Base-by-base conservation (phyloP, 495 filamentous ascomycete genomes). In the Hyaloscypha finlandica region DNA sequence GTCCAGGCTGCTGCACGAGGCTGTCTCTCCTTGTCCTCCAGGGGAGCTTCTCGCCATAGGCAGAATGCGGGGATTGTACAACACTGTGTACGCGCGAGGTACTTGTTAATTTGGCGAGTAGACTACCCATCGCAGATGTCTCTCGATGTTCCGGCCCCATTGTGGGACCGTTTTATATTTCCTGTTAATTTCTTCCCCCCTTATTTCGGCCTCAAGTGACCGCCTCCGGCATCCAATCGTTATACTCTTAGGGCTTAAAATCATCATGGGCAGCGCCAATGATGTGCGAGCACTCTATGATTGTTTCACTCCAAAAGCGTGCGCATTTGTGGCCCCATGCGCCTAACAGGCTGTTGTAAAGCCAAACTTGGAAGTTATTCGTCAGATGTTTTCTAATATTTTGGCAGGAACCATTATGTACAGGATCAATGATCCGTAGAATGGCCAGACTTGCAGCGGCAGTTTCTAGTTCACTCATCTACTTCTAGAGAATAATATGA, bases 401-500 rank as follows among this genome's bases (percentile, higher is more conserved):
- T 64, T 64, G 45, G 48, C 61, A 64, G 32, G 61, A 35, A 35
- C 12, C 12, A 32, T 53, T 31, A 8, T 51, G 51, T 51, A 30
- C 61, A 31, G 52, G 66, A 30, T 61, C 31, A 29, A 31, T 39
- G 65, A 58, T 63, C 60, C 60, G 59, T 30, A 9, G 58, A 30
- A 30, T 59, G 52, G 65, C 45, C 20, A 51, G 16, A 56, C 52
- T 42, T 39, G 30, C 60, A 48, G 48, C 59, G 65, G 61, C 45
- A 64, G 16, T 68, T 63, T 56, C 29, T 51, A 48, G 51, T 56
- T 1, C 53, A n/a, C 53, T 33, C 61, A 57, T 57, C 59, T 35
- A 31, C 59, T 32, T 48, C 51, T 55, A 63, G 37, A 66, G 35
- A 58, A 57, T 52, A 57, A 68, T 68, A 22, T 68, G 32, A 12